These are phyloP conservation scores for Glutinoglossum americanum DNA, from an alignment of 495 filamentous ascomycete genomes.

Conservation along the genomic window DNA sequence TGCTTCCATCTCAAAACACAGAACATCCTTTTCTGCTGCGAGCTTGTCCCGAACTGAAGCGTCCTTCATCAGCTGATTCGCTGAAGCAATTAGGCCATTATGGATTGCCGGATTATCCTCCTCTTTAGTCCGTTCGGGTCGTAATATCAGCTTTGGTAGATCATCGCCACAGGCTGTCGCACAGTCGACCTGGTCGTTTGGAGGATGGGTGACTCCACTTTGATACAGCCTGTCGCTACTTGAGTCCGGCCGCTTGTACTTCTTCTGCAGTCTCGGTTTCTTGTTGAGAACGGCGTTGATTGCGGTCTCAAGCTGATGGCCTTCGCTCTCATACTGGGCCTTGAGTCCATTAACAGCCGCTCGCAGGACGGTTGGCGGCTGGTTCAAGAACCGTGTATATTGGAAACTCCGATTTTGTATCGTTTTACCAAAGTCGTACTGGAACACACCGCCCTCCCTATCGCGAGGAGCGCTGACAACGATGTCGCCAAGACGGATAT, in stretches of 20 bases:
- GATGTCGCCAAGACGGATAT: neutral
- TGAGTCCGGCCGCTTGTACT: neutral
- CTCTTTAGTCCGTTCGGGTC: conserved; percentile 10
- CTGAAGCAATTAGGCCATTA: conserved; percentile 4
- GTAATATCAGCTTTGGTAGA: conserved; percentile 10
- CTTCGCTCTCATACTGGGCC: neutral
- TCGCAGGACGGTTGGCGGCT: neutral
- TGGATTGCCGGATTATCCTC: conserved; percentile 6
- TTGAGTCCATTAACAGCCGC: neutral
- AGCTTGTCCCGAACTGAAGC: neutral
- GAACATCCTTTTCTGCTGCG: neutral
- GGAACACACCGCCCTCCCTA: neutral
- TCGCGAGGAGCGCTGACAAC: neutral
- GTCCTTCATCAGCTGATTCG: conserved; percentile 2
- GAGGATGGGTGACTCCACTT: conserved; percentile 11
- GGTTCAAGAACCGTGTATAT: neutral
- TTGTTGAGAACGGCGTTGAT: neutral
- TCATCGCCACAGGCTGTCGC: conserved; percentile 11
- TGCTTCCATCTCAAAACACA: conserved; percentile 4
- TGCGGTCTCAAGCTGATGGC: neutral
- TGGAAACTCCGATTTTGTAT: neutral
- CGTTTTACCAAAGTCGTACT: neutral
- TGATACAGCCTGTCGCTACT: conserved; percentile 20
- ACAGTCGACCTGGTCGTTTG: conserved; percentile 10
- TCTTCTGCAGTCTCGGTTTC: neutral